These are phyloP conservation scores for Solanum clarkiae DNA, from an alignment of 257 asterid genomes.

Conservation along the genomic window DNA sequence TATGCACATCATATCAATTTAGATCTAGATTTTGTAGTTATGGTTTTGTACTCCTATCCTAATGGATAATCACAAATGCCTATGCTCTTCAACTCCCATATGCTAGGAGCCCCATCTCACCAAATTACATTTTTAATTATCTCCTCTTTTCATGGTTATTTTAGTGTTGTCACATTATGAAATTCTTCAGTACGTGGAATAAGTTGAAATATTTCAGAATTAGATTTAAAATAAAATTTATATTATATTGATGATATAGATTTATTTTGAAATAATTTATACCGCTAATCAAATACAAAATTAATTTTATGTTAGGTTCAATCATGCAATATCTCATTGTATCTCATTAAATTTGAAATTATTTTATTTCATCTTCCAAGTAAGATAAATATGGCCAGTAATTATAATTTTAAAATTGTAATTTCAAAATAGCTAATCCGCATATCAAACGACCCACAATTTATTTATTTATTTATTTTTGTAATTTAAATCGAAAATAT, in stretches of 20 bases:
- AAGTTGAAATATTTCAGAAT: no score
- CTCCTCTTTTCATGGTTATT: background rate
- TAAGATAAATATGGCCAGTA: no score
- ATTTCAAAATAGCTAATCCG: no score
- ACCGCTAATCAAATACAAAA: no score
- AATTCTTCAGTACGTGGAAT: background rate
- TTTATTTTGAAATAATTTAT: background rate
- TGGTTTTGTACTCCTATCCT: background rate
- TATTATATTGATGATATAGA: background rate
- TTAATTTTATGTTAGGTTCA: no score
- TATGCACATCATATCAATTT: background rate
- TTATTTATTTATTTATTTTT: background rate
- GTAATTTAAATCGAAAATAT: background rate
- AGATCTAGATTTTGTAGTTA: background rate
- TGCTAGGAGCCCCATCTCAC: background rate
- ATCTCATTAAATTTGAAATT: no score
- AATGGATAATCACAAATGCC: background rate
- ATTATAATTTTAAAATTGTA: no score
- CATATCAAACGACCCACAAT: no score
- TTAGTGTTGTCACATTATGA: background rate
- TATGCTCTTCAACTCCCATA: background rate
- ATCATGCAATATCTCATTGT: no score
- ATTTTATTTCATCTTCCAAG: no score
- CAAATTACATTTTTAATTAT: no score
- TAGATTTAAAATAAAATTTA: no score